A percentile compares a stretch with the other conserved stretches of the same genome.
phyloP scores from a whole-genome alignment of 164 flowering plant genomes.

The Santalum album region DNA sequence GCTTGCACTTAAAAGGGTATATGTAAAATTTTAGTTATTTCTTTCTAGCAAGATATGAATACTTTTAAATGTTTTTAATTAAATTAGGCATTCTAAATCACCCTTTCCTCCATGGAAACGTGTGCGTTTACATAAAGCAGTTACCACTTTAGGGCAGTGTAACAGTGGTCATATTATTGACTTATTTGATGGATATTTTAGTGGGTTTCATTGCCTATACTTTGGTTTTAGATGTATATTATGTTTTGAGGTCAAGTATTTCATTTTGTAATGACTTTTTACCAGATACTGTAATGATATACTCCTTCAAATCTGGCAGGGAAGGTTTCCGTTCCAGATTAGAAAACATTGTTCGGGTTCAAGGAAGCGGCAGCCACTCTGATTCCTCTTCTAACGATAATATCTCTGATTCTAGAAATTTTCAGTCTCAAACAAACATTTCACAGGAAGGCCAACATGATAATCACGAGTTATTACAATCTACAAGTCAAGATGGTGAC shows the following conservation, averaged over 20 bases:
- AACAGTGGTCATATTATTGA: too few species aligned
- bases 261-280: neutral
- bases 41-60: too few species aligned
- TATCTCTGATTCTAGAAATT: conserved; percentile 32
- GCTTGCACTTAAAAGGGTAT: too few species aligned
- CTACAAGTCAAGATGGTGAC: conserved; percentile 29
- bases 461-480: conserved; percentile 28
- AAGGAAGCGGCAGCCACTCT: conserved; percentile 61
- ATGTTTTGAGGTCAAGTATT: neutral
- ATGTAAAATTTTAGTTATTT: too few species aligned
- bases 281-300: neutral
- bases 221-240: too few species aligned
- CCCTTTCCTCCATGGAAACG: too few species aligned
- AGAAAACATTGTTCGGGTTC: conserved; percentile 81
- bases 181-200: too few species aligned
- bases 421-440: conserved; percentile 25
- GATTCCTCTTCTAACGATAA: conserved; percentile 34
- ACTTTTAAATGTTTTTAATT: too few species aligned
- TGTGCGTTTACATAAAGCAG: too few species aligned
- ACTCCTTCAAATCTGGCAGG: conserved; percentile 30
- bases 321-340: conserved; percentile 81
- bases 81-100: too few species aligned
- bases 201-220: too few species aligned
- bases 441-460: conserved; percentile 31
- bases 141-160: too few species aligned